phyloP scores from a whole-genome alignment of 1,284 basidiomycete species.

The Somion occarium region DNA sequence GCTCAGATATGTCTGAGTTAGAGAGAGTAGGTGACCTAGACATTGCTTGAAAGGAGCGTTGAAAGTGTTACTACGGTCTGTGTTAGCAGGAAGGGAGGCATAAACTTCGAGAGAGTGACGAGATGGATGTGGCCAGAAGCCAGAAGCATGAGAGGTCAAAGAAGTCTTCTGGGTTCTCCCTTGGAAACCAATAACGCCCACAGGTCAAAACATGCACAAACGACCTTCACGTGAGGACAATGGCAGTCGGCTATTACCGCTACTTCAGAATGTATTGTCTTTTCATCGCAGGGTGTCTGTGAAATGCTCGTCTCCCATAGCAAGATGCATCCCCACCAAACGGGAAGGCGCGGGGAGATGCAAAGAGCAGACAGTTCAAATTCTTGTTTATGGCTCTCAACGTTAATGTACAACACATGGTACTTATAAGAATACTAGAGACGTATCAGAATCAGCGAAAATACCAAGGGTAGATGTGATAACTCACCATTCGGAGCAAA shows the following conservation, averaged over 20 bases:
- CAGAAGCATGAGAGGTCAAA: not conserved
- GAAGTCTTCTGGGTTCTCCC: not conserved
- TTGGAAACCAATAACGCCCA: not conserved
- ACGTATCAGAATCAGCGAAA: too few relatives aligned
- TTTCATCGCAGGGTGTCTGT: too few relatives aligned
- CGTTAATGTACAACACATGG: too few relatives aligned
- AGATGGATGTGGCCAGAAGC: not conserved
- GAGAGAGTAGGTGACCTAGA: not conserved
- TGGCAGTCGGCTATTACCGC: not conserved
- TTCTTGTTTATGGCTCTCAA: too few relatives aligned
- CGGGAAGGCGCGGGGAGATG: too few relatives aligned
- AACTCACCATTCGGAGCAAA: slow-evolving; percentile 38
- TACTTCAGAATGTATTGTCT: too few relatives aligned
- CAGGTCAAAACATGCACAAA: slow-evolving; percentile 1
- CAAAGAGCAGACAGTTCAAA: too few relatives aligned
- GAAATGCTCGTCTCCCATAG: too few relatives aligned
- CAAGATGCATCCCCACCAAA: too few relatives aligned
- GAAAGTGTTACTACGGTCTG: not conserved
- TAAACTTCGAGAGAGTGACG: not conserved
- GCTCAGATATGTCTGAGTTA: not conserved
- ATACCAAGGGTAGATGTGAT: too few relatives aligned
- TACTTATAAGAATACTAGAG: too few relatives aligned
- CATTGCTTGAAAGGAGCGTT: not conserved
- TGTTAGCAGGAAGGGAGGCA: not conserved
- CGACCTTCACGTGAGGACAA: not conserved